Base-by-base conservation (phyloP, 805 yeast species). In the Lipomyces yamanashiensis region DNA sequence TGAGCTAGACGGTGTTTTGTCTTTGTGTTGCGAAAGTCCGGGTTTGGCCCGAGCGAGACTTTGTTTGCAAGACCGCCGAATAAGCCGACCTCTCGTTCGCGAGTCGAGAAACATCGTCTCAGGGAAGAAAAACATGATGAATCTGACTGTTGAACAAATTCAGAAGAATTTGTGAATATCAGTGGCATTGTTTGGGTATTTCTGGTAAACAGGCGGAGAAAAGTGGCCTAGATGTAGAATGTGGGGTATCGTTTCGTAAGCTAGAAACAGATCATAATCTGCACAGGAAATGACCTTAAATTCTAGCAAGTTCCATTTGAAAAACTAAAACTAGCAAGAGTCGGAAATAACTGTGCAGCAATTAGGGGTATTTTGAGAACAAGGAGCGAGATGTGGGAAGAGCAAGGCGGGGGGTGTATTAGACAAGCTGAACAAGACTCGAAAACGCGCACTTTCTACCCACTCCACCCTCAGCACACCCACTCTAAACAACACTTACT, bases 21-120 rank as follows among this genome's bases (percentile, higher is more conserved):
- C 28, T 39, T 17, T 3, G 7, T 44, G 17, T 37, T 40, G n/a
- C 13, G 45, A 39, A 19, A 37, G 28, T 34, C 19, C 37, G 28
- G 28, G 28, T 33, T 45, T 6, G 28, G 15, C 4, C 36, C 41
- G n/a, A 43, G 21, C 21, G 55, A 37, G 10, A 52, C 9, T 12
- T 40, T 52, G 40, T 39, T 19, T 5, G 55, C 55, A 9, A 52
- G 15, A 6, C 55, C 55, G 8, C 55, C 55, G 39, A 52, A 52
- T 15, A 52, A 15, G 3, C 55, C 55, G 12, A 39, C 41, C 19
- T 52, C 55, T 37, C 23, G 15, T 13, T 52, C 10, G 34, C n/a
- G 34, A 7, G 34, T 23, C 9, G 12, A 19, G 21, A 43, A 8
- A 7, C 47, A 43, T 43, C 15, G 47, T 13, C 21, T 43, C 17